Base-by-base conservation (phyloP, 2,329 filamentous ascomycete species). In the Nigrospora sphaerica region DNA sequence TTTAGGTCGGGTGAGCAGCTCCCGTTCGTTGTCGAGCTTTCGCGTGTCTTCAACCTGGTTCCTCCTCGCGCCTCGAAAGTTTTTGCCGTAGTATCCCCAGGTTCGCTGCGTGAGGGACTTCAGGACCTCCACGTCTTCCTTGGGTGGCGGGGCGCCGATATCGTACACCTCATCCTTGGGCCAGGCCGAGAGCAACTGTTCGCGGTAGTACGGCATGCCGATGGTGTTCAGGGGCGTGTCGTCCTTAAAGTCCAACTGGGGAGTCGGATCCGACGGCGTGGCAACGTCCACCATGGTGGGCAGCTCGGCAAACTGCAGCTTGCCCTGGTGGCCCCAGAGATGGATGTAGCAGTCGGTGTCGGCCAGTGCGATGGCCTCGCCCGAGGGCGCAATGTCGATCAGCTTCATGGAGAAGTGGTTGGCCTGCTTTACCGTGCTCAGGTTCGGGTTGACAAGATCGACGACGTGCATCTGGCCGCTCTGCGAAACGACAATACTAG, bases 391-490 rank as follows among this genome's bases (percentile, higher is more conserved):
- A 54, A 96, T 83, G 56, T 95, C 90, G 52, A 96, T 81, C 52
- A 87, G 85, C 49, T 81, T 83, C 54, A 95, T 77, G 55, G 85
- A 88, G 28, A 83, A 76, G 5, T 91, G 80, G 57, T 91, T 90
- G 32, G 87, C 85, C 67, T 95, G 90, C 43, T 87, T 81, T 44
- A 95, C 81, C 55, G 86, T 91, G 60, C 88, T 89, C 17, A 88
- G 85, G 59, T 95, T 91, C 0, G 89, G 88, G 52, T 95, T 95
- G 81, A 95, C 89, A 6, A 98, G 78, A 64, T 98, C 93, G 43
- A 97, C 89, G 13, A 97, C 86, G 62, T 98, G 92, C 64, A 98
- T 86, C 64, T 96, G 90, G 1, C 95, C 93, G 38, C 82, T 86
- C 59, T 95, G 89, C 3, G 92, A 95, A 28, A 91, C 84, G 42